A percentile compares a stretch with the other conserved stretches of the same genome.
These are phyloP conservation scores for Hypsizygus ulmarius DNA, from an alignment of 1,284 basidiomycete species.

Conservation along the genomic window DNA sequence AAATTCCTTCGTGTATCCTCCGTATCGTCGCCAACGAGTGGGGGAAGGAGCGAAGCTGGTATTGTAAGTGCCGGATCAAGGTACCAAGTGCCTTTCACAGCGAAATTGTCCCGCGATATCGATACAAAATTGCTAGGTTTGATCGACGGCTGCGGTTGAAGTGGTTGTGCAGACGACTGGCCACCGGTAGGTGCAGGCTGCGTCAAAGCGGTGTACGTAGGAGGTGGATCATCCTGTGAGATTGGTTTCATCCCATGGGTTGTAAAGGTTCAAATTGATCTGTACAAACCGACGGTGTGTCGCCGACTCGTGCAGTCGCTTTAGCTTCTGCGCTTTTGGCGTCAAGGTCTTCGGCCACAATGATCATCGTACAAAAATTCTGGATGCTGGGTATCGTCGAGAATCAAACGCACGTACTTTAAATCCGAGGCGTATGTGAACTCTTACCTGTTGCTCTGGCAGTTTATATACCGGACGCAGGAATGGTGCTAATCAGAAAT, in stretches of 20 bases:
- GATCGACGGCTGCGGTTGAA: conserved; percentile 3
- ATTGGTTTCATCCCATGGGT: background rate
- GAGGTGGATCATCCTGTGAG: conserved; percentile 27
- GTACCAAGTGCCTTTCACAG: conserved; percentile 33
- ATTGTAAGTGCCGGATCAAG: conserved; percentile 32
- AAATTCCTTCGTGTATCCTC: conserved; percentile 30
- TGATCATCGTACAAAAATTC: conserved; percentile 9
- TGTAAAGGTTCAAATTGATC: background rate
- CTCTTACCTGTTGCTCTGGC: background rate
- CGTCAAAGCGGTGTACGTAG: conserved; percentile 26
- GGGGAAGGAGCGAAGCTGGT: conserved; percentile 29
- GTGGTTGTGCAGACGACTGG: background rate
- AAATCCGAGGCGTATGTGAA: background rate
- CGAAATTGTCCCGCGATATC: conserved; percentile 23
- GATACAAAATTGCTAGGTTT: conserved; percentile 29
- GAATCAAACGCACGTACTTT: too few species aligned
- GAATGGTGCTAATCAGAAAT: too few species aligned
- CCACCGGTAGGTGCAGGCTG: conserved; percentile 2
- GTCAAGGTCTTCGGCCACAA: conserved; percentile 13
- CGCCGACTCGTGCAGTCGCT: conserved; percentile 1
- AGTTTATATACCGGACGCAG: background rate
- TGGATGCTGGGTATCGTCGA: background rate
- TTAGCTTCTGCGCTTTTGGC: conserved; percentile 10
- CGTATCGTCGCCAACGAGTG: conserved; percentile 27
- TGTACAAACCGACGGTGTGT: conserved; percentile 10